Base-by-base conservation (phyloP, 2,329 filamentous ascomycete species). In the Hymenoscyphus salicellus region DNA sequence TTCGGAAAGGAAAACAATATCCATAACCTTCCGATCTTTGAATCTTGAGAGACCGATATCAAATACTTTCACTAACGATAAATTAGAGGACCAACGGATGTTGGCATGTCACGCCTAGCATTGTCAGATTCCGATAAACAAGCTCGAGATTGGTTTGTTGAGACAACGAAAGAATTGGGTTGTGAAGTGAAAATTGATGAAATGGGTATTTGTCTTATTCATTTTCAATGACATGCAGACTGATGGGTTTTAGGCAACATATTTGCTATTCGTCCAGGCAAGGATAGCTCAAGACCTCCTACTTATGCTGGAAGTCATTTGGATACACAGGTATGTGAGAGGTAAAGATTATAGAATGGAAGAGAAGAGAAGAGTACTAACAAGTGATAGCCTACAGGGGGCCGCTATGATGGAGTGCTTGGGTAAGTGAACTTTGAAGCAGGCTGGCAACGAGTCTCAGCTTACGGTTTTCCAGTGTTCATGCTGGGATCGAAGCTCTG, bases 401-500 rank as follows among this genome's bases (percentile, higher is more conserved):
- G 89, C 0, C 78, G 89, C 30, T 92, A 93, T 66, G 90, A 93
- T 72, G 91, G 91, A 0, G 92, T 94, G 36, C 77, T 95, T 0
- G 91, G 46, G 46, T 10, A 20, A 26, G 43, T 49, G 10, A 49
- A 20, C n/a, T 8, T 23, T 4, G 3, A 49, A 26, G 6, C n/a
- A 49, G 4, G 20, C n/a, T 20, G 6, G 43, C 1, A 1, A 10
- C 4, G 43, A 23, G 16, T 8, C 43, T 23, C 7, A 20, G 43
- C n/a, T 49, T 11, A 49, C 10, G 6, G n/a, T 1, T 14, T 26
- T 26, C 3, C 8, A 52, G 91, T 7, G 83, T 95, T 5, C 81
- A 85, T 28, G 86, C 90, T 0, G 91, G 87, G 0, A 80, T 95
- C 0, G 91, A 95, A 77, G 87, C 90, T 75, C 78, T 95, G 16